Evolutionary conservation across 108 stramenopile species (phyloP), one percentile per base, ranked within the genome.

Genomic region (Asterionellopsis glacialis): DNA sequence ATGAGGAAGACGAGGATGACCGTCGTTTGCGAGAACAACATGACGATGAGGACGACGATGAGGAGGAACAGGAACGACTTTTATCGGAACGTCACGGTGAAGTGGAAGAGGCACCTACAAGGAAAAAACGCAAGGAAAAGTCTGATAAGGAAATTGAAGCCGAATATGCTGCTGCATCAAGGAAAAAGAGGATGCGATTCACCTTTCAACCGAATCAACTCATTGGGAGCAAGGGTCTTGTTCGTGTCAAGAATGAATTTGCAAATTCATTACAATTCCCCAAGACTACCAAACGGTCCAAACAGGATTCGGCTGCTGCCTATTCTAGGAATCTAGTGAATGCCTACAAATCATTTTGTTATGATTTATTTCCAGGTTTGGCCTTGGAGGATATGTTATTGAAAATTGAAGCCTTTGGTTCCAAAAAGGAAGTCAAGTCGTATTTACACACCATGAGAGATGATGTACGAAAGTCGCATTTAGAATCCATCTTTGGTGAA

Each of bases 31-130:
- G 28, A 51, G 43, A 43, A 22, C n/a, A n/a, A n/a, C n/a, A n/a
- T n/a, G n/a, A n/a, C n/a, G n/a, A n/a, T n/a, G n/a, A n/a, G n/a
- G 48, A 71, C 52, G 57, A 62, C 49, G 70, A 69, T 26, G 82
- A 83, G 52, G 87, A 84, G 45, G 82, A 84, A 59, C 77, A 82
- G 64, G 84, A 90, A 60, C 81, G 72, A 14, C 64, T 58, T 4
- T 66, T 83, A 56, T 84, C 81, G 19, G 63, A 63, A 26, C 63
- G 62, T 51, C 51, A 85, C 63, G 82, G 84, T 38, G 84, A 86
- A 64, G 74, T 77, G 0, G 48, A 49, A 11, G 77, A 80, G 14
- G 76, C 38, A 21, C 59, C 57, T 22, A 57, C 28, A 5, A 53
- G 25, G 33, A 69, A 33, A 55, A 63, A 39, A 45, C 70, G 75